Base-by-base conservation (phyloP, 768 basidiomycete genomes). In the Obba rivulosa region DNA sequence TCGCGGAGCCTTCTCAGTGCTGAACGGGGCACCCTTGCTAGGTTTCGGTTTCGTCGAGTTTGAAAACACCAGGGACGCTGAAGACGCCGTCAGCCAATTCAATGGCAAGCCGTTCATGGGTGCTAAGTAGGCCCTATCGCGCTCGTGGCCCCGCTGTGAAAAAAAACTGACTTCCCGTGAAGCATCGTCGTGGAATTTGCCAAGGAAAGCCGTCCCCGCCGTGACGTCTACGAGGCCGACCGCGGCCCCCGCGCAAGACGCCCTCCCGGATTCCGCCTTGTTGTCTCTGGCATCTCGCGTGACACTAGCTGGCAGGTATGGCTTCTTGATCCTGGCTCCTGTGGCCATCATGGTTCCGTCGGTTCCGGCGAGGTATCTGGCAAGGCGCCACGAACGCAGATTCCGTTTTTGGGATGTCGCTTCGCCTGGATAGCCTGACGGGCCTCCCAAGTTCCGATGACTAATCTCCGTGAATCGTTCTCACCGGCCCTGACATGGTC, bases 241-340 rank as follows among this genome's bases (percentile, higher is more conserved):
- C 80, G 83, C 52, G 78, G 78, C 38, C 72, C 81, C 35, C 82
- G 89, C 37, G 72, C 85, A 34, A 81, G 87, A 40, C 75, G 89
- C 48, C 88, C 89, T 49, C 82, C 85, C 50, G 90, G 90, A 8
- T 79, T 86, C 51, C 85, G 92, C 57, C 74, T 97, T 48, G 75
- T 87, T 52, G 91, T 99, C 50, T 80, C 86, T 34, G 92, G 92
- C 47, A 80, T 98, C 55, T 90, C 92, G 57, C 84, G 87, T 64
- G 90, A 94, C 64, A 95, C 92, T 40, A 96, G 93, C 68, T 98
- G 94, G 94, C 94, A 98, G 92, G 94, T 98, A 83, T 72, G 87
- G 69, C 52, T 66, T 61, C 65, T 63, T 63, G 58, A 60, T 59
- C 56, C 57, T 53, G 47, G 41, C 55, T 43, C 44, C 41, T 55